These are phyloP conservation scores for Phytophthora tentaculata DNA, from an alignment of 352 stramenopile genomes.

Conservation along the genomic window DNA sequence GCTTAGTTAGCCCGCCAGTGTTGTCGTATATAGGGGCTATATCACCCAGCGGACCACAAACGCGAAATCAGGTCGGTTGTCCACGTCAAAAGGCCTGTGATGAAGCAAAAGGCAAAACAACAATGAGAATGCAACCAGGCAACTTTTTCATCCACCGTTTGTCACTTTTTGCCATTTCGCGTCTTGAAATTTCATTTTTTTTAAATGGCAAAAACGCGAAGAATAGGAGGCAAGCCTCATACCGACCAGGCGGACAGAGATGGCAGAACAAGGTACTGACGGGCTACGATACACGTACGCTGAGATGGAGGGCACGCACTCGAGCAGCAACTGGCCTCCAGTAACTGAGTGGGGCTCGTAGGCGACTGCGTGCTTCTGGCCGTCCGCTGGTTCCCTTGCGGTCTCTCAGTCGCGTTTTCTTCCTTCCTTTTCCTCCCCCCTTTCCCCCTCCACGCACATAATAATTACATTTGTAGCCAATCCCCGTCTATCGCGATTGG, in stretches of 20 bases:
- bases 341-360: slow-evolving; percentile 25
- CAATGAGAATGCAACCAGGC: slow-evolving; percentile 6
- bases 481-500: slow-evolving; percentile 19
- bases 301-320: slow-evolving; percentile 15
- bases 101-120: slow-evolving; percentile 10
- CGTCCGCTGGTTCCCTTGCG: slow-evolving; percentile 28
- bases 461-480: slow-evolving; percentile 27
- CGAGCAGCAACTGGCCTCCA: slow-evolving; percentile 12
- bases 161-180: slow-evolving; percentile 11
- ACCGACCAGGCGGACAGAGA: neutral
- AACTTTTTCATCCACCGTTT: slow-evolving; percentile 6
- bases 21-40: slow-evolving; percentile 11
- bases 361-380: slow-evolving; percentile 18
- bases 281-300: slow-evolving; percentile 23
- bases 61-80: slow-evolving; percentile 20
- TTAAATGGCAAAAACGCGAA: slow-evolving; percentile 19
- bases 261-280: neutral
- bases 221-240: slow-evolving; percentile 1
- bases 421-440: slow-evolving; percentile 36
- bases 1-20: slow-evolving; percentile 38
- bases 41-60: slow-evolving; percentile 22
- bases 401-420: slow-evolving; percentile 41
- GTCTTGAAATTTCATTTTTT: slow-evolving; percentile 13
- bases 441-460: slow-evolving; percentile 31
- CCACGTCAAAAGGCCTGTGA: slow-evolving; percentile 14